A percentile compares a stretch with the other conserved stretches of the same genome.
These are phyloP conservation scores for Aspergillus funiculosus DNA, from an alignment of 495 filamentous ascomycete genomes.

Conservation along the genomic window DNA sequence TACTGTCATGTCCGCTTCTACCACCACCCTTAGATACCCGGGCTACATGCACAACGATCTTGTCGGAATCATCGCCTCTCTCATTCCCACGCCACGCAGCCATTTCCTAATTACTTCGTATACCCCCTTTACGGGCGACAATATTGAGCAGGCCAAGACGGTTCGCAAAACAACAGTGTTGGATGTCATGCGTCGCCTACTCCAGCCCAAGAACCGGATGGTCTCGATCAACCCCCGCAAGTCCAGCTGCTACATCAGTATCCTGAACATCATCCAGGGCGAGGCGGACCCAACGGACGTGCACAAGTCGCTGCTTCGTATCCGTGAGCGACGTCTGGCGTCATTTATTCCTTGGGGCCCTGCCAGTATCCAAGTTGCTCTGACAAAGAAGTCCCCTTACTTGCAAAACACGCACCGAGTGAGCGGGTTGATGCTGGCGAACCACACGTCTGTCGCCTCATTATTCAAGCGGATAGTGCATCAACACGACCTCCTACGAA, in stretches of 20 bases:
- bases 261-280: conserved; percentile 96
- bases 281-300: conserved; percentile 96
- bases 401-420: conserved; percentile 82
- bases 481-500: conserved; percentile 87
- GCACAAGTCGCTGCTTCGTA: conserved; percentile 94
- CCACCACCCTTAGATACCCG: conserved; percentile 90
- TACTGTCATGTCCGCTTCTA: conserved; percentile 98
- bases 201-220: conserved; percentile 99
- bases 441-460: conserved; percentile 96
- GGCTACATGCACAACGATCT: conserved; percentile 99
- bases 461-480: conserved; percentile 88
- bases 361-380: conserved; percentile 91
- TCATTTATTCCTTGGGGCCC: conserved; percentile 99
- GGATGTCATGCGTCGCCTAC: conserved; percentile 90
- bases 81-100: conserved; percentile 92
- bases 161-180: conserved; percentile 96
- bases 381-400: conserved; percentile 95
- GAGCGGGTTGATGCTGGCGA: conserved; percentile 93
- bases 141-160: conserved; percentile 91
- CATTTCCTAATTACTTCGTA: conserved; percentile 98
- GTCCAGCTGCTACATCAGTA: conserved; percentile 97
- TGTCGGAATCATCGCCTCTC: conserved; percentile 88
- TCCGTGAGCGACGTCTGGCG: conserved; percentile 87
- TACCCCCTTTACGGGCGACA: conserved; percentile 93
- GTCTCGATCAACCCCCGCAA: conserved; percentile 93